Evolutionary conservation across 495 filamentous ascomycete species (phyloP), one percentile per base, ranked within the genome.

Genomic region (Aspergillus asperescens): DNA sequence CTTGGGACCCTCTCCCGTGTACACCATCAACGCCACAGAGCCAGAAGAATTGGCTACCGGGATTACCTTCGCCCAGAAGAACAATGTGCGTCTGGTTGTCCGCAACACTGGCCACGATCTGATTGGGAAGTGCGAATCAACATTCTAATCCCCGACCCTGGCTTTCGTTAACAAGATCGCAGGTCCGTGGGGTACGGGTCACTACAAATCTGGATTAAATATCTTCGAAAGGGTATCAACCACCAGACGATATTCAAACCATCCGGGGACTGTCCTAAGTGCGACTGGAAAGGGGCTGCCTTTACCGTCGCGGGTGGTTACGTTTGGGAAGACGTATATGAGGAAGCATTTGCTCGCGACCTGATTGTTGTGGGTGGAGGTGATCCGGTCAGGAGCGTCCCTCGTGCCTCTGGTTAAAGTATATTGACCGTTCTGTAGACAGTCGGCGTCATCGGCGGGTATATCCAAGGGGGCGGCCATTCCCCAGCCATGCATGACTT

Each of bases 51-150:
- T 70, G 9, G 53, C 52, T 2, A 56, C 54, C 9, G 66, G 60
- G 6, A 62, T 82, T 40, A 62, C 68, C 20, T 82, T 76, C 52
- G 80, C 81, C 0, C 61, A 68, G 10, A 50, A 75, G 24, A 70
- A 79, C 42, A 81, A 80, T 58, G 60, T 86, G 16, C 74, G 81
- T 3, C 55, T 85, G 15, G 69, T 83, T 9, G 70, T 86, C 15
- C 79, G 77, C 24, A 84, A 84, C 55, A 85, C 81, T 0, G 83
- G 82, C 1, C 63, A 69, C 56, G 65, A 77, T 32, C 46, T 63
- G 74, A 65, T 53, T 70, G 77, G 10, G 62, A 70, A 28, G 58
- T 77, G 24, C 66, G 77, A 57, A 74, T 74, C 50, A 55, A 78
- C 23, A 66, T 74, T 18, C 52, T 81, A 31, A 60, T 77, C 10